Evolutionary conservation across 495 filamentous ascomycete species (phyloP).

Genomic region (Xylaria grammica): DNA sequence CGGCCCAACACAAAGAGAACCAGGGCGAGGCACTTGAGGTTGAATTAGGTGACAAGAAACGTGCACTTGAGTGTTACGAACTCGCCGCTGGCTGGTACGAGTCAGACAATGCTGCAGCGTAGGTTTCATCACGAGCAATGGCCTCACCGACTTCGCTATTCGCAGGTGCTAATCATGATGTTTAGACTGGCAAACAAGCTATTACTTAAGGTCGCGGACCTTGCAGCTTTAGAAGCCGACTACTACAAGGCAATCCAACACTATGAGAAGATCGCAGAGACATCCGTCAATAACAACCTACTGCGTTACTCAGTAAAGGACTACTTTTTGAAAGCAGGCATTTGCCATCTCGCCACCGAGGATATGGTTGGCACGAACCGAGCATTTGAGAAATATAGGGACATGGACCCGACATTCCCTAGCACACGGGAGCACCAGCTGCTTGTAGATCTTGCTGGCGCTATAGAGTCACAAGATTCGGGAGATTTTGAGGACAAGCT

Average conservation of each 20-base stretch:
- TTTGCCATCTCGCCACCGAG: conserved; percentile 77
- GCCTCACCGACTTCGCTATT: background rate
- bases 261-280: conserved; percentile 79
- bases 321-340: conserved; percentile 88
- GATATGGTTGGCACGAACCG: conserved; percentile 77
- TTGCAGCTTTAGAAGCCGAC: conserved; percentile 77
- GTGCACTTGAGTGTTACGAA: conserved; percentile 79
- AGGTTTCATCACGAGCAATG: conserved; percentile 40
- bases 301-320: conserved; percentile 94
- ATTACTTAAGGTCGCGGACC: conserved; percentile 85
- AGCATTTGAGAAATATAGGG: conserved; percentile 78
- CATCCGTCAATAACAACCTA: conserved; percentile 74
- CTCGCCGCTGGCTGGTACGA: conserved; percentile 86
- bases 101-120: conserved; percentile 84
- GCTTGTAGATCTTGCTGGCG: conserved; percentile 71
- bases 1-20: conserved; percentile 85
- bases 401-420: conserved; percentile 78
- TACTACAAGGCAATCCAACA: conserved; percentile 80
- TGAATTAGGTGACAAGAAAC: conserved; percentile 75
- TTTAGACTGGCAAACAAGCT: conserved; percentile 84
- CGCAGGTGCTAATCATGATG: conserved; percentile 25
- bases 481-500: conserved; percentile 85
- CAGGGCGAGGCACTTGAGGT: conserved; percentile 81
- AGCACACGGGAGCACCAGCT: conserved; percentile 79
- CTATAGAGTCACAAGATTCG: conserved; percentile 74